Evolutionary conservation across 108 stramenopile species (phyloP).

Genomic region (Pseudonitzschia multiseries): DNA sequence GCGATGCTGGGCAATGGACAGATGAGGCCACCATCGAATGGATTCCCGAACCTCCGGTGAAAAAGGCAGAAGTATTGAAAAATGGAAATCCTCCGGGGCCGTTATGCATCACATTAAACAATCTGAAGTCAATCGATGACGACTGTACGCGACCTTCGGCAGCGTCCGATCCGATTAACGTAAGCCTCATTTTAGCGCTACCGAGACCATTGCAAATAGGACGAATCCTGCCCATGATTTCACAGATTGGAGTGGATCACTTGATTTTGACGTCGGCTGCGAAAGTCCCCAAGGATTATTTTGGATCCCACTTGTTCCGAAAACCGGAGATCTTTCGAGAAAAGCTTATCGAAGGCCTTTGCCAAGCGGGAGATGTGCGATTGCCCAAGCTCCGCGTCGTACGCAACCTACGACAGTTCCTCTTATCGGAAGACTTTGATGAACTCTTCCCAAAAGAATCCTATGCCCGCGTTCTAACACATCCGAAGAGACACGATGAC

Average conservation of each 20-base stretch:
- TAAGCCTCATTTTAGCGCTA: conserved; percentile 84
- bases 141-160: neutral
- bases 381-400: conserved; percentile 56
- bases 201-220: conserved; percentile 85
- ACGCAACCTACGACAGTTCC: conserved; percentile 46
- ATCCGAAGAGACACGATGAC: conserved; percentile 58
- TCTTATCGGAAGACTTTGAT: conserved; percentile 61
- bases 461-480: conserved; percentile 74
- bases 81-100: conserved; percentile 82
- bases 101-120: conserved; percentile 43
- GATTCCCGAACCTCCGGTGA: conserved; percentile 80
- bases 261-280: conserved; percentile 63
- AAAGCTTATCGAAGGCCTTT: conserved; percentile 74
- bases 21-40: conserved; percentile 74
- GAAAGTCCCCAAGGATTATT: conserved; percentile 92
- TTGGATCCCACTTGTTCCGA: conserved; percentile 87
- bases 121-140: conserved; percentile 27
- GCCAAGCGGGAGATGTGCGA: conserved; percentile 73
- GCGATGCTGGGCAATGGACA: conserved; percentile 53
- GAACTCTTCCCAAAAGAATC: conserved; percentile 57
- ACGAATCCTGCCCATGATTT: conserved; percentile 86
- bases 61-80: conserved; percentile 66
- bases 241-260: conserved; percentile 85
- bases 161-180: conserved; percentile 25
- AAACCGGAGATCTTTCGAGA: conserved; percentile 59